Evolutionary conservation across 2,329 filamentous ascomycete genomes (phyloP), one percentile per base, ranked within the genome.

Genomic region (Penicillium sp.): DNA sequence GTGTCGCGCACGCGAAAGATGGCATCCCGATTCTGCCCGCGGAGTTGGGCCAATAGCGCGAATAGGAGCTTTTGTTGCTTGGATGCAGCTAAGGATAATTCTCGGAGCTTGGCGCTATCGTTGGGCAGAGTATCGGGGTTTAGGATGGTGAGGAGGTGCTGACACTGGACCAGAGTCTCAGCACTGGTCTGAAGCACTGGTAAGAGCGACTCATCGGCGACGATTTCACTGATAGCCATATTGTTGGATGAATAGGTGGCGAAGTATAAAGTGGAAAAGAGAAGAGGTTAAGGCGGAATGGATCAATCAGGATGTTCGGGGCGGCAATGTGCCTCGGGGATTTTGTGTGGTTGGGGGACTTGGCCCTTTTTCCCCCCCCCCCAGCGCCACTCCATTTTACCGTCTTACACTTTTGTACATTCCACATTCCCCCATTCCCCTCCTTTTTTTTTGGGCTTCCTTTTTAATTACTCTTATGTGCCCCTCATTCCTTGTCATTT

Each of bases 1-100:
- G 93, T 96, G 66, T 91, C 86, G 64, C 94, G 87, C 31, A 92
- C 90, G 31, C 86, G 83, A 67, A 96, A 84, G 64, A 93, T 86
- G 10, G 92, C 91, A 62, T 89, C 84, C 29, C 94, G 87, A 73
- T 97, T 93, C 29, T 94, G 81, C 13, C 89, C 89, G 55, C 93
- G 89, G 19, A 96, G 82, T 64, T 90, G 88, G 1, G 90, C 86
- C 10, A 96, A 84, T 67, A 91, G 88, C 55, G 91, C 88, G 65
- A 89, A 86, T 3, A 97, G 84, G 1, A 86, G 80, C 71, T 94
- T 95, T 73, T 95, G 91, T 70, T 90, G 86, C 70, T 86, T 89
- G 8, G 88, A 87, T 31, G 90, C 81, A 57, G 86, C 83, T 29
- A 84, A 76, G 64, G 84, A 81, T 42, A 80, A 71, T 25, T 81